phyloP scores from a whole-genome alignment of 108 stramenopile genomes.

The Epithemia pelagica region DNA sequence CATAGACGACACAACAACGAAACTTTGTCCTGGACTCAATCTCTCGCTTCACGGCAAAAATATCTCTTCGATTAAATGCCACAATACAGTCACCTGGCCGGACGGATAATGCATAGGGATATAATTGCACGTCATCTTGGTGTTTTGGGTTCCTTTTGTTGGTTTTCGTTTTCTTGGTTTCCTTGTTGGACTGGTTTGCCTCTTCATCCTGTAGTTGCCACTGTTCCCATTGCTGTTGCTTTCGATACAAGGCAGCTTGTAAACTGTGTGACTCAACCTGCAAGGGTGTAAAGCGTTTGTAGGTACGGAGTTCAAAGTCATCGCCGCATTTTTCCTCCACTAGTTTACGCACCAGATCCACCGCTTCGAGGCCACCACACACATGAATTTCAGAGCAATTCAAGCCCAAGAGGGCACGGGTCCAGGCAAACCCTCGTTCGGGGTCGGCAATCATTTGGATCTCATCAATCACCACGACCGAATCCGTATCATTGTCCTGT shows the following conservation, averaged over 20 bases:
- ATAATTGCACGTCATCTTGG: background rate
- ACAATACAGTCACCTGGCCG: conserved; percentile 78
- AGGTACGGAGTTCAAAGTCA: conserved; percentile 77
- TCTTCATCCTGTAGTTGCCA: conserved; percentile 31
- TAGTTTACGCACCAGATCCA: conserved; percentile 50
- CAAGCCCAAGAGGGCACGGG: conserved; percentile 80
- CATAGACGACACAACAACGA: conserved; percentile 95
- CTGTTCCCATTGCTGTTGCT: conserved; percentile 28
- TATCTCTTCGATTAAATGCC: conserved; percentile 81
- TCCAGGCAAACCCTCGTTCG: conserved; percentile 77
- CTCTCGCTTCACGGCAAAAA: conserved; percentile 78
- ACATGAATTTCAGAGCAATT: conserved; percentile 88
- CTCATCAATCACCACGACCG: conserved; percentile 96
- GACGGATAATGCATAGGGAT: background rate
- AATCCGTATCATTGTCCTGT: conserved; percentile 41
- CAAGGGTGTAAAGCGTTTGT: conserved; percentile 82
- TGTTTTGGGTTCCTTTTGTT: background rate
- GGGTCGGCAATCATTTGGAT: conserved; percentile 89
- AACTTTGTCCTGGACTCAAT: conserved; percentile 73
- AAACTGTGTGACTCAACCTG: conserved; percentile 12
- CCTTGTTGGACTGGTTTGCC: background rate
- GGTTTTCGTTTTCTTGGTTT: no score
- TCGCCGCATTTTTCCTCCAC: conserved; percentile 69
- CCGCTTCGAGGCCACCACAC: conserved; percentile 87
- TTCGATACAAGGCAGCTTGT: conserved; percentile 33